These are phyloP conservation scores for Syncephalis plumigaleata DNA, from an alignment of 371 early-diverging fungal species.

Conservation along the genomic window DNA sequence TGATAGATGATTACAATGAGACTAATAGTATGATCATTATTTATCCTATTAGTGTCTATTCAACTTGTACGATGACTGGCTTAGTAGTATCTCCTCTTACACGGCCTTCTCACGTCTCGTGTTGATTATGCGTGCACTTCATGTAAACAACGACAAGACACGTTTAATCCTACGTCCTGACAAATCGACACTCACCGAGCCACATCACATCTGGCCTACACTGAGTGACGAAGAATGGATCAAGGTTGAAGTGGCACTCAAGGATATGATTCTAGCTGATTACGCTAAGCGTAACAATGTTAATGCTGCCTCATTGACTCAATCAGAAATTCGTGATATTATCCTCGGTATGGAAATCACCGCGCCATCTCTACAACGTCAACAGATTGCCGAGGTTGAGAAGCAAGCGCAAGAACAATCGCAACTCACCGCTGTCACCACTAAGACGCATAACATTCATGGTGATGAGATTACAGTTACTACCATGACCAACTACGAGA, in stretches of 20 bases:
- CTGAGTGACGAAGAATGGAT: constrained; percentile 96
- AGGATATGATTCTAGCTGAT: constrained; percentile 95
- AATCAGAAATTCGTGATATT: constrained; percentile 96
- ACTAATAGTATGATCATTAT: constrained; percentile 9
- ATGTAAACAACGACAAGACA: constrained; percentile 91
- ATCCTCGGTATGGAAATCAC: constrained; percentile 98
- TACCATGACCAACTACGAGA: constrained; percentile 93
- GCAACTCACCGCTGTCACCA: constrained; percentile 89
- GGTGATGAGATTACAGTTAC: constrained; percentile 97
- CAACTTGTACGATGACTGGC: constrained; percentile 92
- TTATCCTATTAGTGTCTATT: constrained; percentile 23
- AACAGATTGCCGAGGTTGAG: constrained; percentile 93
- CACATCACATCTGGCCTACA: constrained; percentile 96
- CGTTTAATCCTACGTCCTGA: constrained; percentile 90
- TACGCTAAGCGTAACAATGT: constrained; percentile 98
- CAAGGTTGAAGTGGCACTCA: constrained; percentile 85
- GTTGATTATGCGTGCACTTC: constrained; percentile 88
- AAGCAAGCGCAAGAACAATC: constrained; percentile 85
- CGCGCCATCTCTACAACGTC: constrained; percentile 92
- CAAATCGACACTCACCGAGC: constrained; percentile 80
- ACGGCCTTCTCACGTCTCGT: constrained; percentile 97
- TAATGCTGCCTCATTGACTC: constrained; percentile 88
- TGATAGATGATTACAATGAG: background rate
- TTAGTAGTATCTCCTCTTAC: constrained; percentile 82
- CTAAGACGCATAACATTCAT: constrained; percentile 90